Evolutionary conservation across 495 filamentous ascomycete species (phyloP), one percentile per base, ranked within the genome.

Genomic region (Massariosphaeria phaeospora): DNA sequence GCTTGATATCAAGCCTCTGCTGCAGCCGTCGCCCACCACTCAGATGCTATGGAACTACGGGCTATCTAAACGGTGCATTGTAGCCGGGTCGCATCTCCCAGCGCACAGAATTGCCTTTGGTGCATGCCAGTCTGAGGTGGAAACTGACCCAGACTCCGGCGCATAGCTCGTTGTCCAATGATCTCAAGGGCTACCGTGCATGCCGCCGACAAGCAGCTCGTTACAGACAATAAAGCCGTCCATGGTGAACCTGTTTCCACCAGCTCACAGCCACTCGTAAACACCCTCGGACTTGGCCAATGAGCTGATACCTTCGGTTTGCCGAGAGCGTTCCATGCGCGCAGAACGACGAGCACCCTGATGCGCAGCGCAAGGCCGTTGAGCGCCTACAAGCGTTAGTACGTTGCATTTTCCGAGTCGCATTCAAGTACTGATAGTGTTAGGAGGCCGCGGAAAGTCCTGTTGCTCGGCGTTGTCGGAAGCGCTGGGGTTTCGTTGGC

Each of bases 51-150:
- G 55, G 46, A n/a, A 41, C 29, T 55, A 47, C 33, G 53, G 53
- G 59, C 47, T n/a, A n/a, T n/a, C n/a, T n/a, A 57, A 57, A 59
- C 15, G 47, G 46, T 26, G 59, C 59, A 57, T 52, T 60, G 42
- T 33, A 49, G 45, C 50, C 57, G 57, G 57, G 44, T 31, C n/a
- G n/a, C n/a, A n/a, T 48, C 53, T 47, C 43, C 49, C 42, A 52
- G 50, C 43, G 48, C 49, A 15, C 46, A 62, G 36, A 48, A 49
- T 50, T 62, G 34, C 54, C 48, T 53, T 57, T 43, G 54, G 43
- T 52, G 49, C 48, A 58, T 54, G 54, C 50, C 59, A 54, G 38
- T 57, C 46, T n/a, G 53, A 56, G 48, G 25, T 52, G 47, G 52
- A 57, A 53, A 57, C 53, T 57, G 41, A 55, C 34, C 59, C 43